Evolutionary conservation across 768 basidiomycete species (phyloP).

Genomic region (Lactarius akahatsu): DNA sequence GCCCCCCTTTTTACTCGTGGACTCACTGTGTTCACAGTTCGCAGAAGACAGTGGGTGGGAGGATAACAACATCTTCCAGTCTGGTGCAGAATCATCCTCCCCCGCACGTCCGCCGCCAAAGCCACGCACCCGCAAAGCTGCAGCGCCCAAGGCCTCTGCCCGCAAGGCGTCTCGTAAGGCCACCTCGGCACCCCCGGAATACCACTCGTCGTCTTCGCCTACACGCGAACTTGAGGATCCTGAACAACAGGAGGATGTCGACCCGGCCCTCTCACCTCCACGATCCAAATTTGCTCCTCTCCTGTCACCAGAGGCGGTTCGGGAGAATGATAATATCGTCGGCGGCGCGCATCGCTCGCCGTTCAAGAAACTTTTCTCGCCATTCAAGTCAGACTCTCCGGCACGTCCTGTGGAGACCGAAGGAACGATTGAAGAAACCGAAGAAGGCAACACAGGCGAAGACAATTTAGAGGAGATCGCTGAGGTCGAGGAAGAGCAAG

Average conservation of each 20-base stretch:
- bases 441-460: conserved; percentile 28
- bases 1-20: background rate
- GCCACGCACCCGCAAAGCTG: conserved; percentile 39
- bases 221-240: conserved; percentile 11
- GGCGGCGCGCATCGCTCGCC: conserved; percentile 19
- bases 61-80: conserved; percentile 88
- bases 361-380: conserved; percentile 21
- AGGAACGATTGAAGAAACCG: conserved; percentile 29
- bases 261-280: conserved; percentile 40
- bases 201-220: conserved; percentile 34
- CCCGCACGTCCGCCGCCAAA: conserved; percentile 63
- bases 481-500: conserved; percentile 24
- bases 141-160: conserved; percentile 42
- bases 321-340: conserved; percentile 33
- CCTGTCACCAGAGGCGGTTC: conserved; percentile 42
- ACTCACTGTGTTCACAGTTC: conserved; percentile 31
- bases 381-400: conserved; percentile 19
- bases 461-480: conserved; percentile 16
- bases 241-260: conserved; percentile 15
- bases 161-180: conserved; percentile 63
- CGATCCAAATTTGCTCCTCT: conserved; percentile 59
- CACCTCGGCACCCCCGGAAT: conserved; percentile 66
- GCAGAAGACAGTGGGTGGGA: conserved; percentile 84
- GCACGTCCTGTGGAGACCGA: conserved; percentile 13
- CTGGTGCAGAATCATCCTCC: conserved; percentile 85